Percentiles rank a stretch among this genome's conserved stretches.
Evolutionary conservation across 305 asterid genomes (phyloP).

Genomic region (Solanum hybrid): DNA sequence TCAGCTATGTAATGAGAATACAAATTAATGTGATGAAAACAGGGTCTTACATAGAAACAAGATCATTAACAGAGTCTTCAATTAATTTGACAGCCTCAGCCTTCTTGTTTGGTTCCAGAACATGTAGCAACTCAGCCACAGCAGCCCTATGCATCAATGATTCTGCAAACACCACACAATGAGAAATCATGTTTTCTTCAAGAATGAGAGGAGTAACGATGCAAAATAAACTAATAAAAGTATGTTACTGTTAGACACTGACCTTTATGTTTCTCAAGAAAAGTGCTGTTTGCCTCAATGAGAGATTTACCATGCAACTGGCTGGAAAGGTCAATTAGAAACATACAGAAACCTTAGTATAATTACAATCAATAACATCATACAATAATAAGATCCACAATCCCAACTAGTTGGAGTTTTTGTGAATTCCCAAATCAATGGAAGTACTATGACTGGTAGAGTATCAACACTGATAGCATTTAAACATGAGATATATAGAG

Average conservation of each 20-base stretch:
- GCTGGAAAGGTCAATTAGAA: conserved; percentile 29
- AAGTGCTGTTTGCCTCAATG: conserved; percentile 57
- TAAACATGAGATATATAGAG: neutral
- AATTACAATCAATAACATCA: neutral
- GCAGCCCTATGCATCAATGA: conserved; percentile 84
- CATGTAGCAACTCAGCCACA: conserved; percentile 84
- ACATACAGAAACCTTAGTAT: neutral
- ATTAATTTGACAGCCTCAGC: conserved; percentile 65
- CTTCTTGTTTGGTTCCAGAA: conserved; percentile 76
- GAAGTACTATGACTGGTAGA: neutral
- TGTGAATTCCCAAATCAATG: neutral
- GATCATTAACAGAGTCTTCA: conserved; percentile 56
- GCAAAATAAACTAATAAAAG: neutral
- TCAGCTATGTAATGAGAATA: neutral
- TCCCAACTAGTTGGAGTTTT: neutral
- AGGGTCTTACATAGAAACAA: conserved; percentile 38
- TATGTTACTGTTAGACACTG: conserved; percentile 12
- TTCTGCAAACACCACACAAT: conserved; percentile 35
- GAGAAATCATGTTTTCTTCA: neutral
- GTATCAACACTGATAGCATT: neutral
- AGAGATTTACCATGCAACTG: conserved; percentile 79
- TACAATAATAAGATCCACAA: neutral
- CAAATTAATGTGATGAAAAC: neutral
- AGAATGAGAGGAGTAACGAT: neutral
- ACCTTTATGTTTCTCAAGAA: conserved; percentile 83